Evolutionary conservation across 2,329 filamentous ascomycete species (phyloP).

Genomic region (Fusarium armeniacum): DNA sequence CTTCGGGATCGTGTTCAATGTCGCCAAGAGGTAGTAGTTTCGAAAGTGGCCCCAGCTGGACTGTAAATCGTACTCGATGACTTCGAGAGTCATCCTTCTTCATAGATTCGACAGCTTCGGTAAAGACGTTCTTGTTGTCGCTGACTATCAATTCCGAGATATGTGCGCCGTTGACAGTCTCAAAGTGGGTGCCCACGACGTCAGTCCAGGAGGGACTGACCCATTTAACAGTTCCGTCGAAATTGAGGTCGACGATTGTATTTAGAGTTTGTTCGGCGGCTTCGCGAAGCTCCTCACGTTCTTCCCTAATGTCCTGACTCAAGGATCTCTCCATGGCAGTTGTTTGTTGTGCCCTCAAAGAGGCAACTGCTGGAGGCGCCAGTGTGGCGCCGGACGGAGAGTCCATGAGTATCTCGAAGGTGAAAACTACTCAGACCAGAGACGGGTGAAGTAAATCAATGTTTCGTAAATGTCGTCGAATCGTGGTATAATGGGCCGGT

Average conservation of each 20-base stretch:
- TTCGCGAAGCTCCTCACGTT: slow-evolving; percentile 93
- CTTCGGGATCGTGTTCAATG: slow-evolving; percentile 58
- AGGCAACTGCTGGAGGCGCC: slow-evolving; percentile 67
- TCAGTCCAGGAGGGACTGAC: slow-evolving; percentile 97
- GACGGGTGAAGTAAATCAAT: slow-evolving; percentile 26
- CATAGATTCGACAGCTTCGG: slow-evolving; percentile 88
- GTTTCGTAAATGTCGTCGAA: slow-evolving; percentile 40
- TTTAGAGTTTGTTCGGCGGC: slow-evolving; percentile 97
- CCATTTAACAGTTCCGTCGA: slow-evolving; percentile 93
- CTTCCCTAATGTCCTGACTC: slow-evolving; percentile 91
- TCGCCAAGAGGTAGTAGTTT: slow-evolving; percentile 68
- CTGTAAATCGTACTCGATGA: slow-evolving; percentile 86
- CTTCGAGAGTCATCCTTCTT: slow-evolving; percentile 93
- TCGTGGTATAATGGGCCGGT: slow-evolving; percentile 29
- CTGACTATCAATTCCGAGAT: slow-evolving; percentile 85
- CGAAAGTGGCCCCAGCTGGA: slow-evolving; percentile 77
- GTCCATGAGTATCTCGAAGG: slow-evolving; percentile 56
- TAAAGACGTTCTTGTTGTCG: slow-evolving; percentile 84
- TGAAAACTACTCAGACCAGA: slow-evolving; percentile 13
- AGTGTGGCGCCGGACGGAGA: slow-evolving; percentile 54
- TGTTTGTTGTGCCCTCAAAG: slow-evolving; percentile 64
- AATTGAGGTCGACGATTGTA: slow-evolving; percentile 92
- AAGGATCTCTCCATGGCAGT: slow-evolving; percentile 74
- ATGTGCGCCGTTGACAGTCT: slow-evolving; percentile 79
- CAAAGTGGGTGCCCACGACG: slow-evolving; percentile 84